These are phyloP conservation scores for Oryza brachyantha DNA, from an alignment of 176 grass and related monocot species.

Conservation along the genomic window DNA sequence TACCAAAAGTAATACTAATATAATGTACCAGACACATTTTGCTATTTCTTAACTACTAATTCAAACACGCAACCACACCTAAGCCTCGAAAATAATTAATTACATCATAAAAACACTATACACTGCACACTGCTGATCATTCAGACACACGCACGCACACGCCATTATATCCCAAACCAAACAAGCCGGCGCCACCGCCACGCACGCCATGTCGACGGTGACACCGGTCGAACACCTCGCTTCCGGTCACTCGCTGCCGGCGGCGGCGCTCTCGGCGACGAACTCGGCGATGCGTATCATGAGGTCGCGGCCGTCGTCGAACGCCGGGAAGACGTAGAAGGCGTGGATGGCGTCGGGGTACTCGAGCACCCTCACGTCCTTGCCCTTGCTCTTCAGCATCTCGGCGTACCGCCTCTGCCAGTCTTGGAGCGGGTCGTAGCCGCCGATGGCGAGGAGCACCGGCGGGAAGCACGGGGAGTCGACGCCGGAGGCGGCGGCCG, in stretches of 20 bases:
- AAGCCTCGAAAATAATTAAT: background rate
- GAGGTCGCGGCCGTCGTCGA: slow-evolving; percentile 39
- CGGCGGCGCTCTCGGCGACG: background rate
- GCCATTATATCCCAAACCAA: background rate
- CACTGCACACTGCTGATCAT: too few species aligned
- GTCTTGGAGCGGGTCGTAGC: slow-evolving; percentile 60
- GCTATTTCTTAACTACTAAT: background rate
- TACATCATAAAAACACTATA: background rate
- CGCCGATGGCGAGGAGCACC: slow-evolving; percentile 52
- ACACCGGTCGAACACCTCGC: background rate
- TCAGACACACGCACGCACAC: too few species aligned
- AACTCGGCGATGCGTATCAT: background rate
- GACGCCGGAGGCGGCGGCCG: background rate
- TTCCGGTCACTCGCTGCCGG: background rate
- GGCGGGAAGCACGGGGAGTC: slow-evolving; percentile 36
- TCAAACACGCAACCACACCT: background rate
- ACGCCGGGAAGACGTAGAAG: slow-evolving; percentile 76
- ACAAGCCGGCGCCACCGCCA: background rate
- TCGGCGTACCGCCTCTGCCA: slow-evolving; percentile 55
- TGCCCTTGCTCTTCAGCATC: slow-evolving; percentile 28
- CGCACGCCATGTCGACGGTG: background rate
- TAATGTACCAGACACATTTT: background rate
- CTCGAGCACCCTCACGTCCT: slow-evolving; percentile 42
- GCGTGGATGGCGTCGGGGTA: slow-evolving; percentile 70
- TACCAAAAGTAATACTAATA: background rate